phyloP scores from a whole-genome alignment of 768 basidiomycete species.

The Tylopilus vinaceipallidus region DNA sequence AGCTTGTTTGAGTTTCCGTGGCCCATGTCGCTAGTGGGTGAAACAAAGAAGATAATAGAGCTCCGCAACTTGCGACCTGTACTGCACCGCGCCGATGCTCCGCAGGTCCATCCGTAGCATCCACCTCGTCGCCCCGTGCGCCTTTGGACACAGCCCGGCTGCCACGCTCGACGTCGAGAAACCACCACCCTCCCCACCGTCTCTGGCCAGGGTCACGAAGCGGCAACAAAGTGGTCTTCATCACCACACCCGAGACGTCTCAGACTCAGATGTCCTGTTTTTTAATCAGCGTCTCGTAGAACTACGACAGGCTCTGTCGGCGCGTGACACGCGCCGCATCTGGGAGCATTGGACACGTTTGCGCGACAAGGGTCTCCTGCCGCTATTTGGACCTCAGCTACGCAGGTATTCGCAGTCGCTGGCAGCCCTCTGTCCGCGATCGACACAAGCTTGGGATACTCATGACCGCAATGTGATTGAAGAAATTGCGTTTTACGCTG shows the following conservation, averaged over 20 bases:
- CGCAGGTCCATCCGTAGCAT: conserved; percentile 22
- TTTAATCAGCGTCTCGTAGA: conserved; percentile 37
- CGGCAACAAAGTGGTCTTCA: conserved; percentile 8
- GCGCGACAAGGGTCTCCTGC: conserved; percentile 41
- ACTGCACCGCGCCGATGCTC: conserved; percentile 22
- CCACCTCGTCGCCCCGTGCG: conserved; percentile 37
- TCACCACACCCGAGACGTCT: conserved; percentile 9
- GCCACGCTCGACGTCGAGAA: conserved; percentile 4
- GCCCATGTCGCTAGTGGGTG: conserved; percentile 48
- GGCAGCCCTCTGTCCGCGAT: conserved; percentile 25
- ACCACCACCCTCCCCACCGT: background rate
- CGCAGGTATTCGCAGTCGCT: conserved; percentile 39
- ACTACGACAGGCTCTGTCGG: conserved; percentile 39
- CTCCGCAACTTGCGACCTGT: background rate
- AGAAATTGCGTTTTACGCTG: conserved; percentile 50
- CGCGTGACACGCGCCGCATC: conserved; percentile 32
- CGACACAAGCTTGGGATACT: conserved; percentile 24
- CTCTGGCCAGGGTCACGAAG: conserved; percentile 6
- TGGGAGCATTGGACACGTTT: conserved; percentile 43
- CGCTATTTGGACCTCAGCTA: conserved; percentile 46
- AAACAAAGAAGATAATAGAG: conserved; percentile 3
- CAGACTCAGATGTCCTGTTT: conserved; percentile 33
- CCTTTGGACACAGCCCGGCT: conserved; percentile 22
- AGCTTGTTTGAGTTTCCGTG: conserved; percentile 85
- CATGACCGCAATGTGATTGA: conserved; percentile 34